Base-by-base conservation (phyloP, 2,329 filamentous ascomycete genomes). In the Magnaporthiopsis incrustans region DNA sequence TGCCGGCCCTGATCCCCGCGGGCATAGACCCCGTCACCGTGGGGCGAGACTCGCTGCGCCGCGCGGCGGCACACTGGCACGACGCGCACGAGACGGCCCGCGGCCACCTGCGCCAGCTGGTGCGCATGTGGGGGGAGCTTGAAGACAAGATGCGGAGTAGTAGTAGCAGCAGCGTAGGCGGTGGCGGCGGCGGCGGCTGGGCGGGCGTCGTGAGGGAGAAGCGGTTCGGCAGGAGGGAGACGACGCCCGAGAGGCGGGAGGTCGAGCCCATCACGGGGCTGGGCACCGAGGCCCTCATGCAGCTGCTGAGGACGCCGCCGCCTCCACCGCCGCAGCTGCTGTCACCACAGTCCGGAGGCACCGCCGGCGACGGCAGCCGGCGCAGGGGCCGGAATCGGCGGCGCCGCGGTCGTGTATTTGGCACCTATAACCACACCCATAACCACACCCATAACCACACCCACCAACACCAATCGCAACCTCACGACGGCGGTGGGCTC, bases 41-140 rank as follows among this genome's bases (percentile, higher is more conserved):
- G 56, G 33, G 56, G 4, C 61, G 61, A 15, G 33, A 58, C n/a
- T 32, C 61, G n/a, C 15, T 63, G 32, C 27, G 25, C n/a, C 53
- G 53, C n/a, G 56, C 53, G 32, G 22, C 56, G 12, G 27, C 11
- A 5, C 53, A 27, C n/a, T 63, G 61, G 61, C 22, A 25, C n/a
- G 32, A n/a, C 56, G 56, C 33, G 26, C 61, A 63, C 53, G 61
- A 58, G 53, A 33, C 33, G 10, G 61, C 56, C 6, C 53, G 32
- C 22, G 30, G 32, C 12, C 44, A 63, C 30, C 18, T 59, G 12
- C 56, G 61, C 10, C 30, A 56, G 32, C 61, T 63, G 61, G 53
- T 58, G 30, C n/a, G 61, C 32, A 63, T 63, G 56, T 63, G 61
- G 61, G 33, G 32, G 25, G 27, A 33, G 22, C 50, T 62, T 22